Evolutionary conservation across 2,329 filamentous ascomycete genomes (phyloP).

Genomic region (Pleomassaria siparia): DNA sequence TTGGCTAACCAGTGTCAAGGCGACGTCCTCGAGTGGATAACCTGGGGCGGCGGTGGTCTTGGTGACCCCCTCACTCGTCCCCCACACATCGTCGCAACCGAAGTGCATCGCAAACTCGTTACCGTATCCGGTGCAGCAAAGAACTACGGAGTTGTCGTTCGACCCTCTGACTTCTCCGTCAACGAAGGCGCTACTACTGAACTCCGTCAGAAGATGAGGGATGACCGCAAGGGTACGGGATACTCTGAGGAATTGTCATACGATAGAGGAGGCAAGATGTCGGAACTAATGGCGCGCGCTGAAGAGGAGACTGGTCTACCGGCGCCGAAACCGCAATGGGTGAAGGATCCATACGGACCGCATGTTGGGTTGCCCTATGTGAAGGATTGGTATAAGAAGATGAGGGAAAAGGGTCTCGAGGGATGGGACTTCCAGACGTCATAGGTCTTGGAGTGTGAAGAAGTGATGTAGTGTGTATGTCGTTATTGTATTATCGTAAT

Average conservation of each 20-base stretch:
- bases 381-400: conserved; percentile 46
- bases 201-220: conserved; percentile 37
- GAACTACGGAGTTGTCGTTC: conserved; percentile 52
- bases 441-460: not conserved
- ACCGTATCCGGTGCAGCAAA: conserved; percentile 45
- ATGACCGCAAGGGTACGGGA: conserved; percentile 19
- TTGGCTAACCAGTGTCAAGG: conserved; percentile 21
- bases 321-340: conserved; percentile 49
- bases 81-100: conserved; percentile 47
- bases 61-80: conserved; percentile 51
- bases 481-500: too few species aligned
- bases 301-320: conserved; percentile 48
- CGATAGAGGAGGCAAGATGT: conserved; percentile 48
- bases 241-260: conserved; percentile 34
- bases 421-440: conserved; percentile 21
- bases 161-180: conserved; percentile 40
- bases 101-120: conserved; percentile 50
- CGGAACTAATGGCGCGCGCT: conserved; percentile 40
- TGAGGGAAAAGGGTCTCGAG: conserved; percentile 29
- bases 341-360: conserved; percentile 48
- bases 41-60: conserved; percentile 54
- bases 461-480: too few species aligned
- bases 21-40: conserved; percentile 54
- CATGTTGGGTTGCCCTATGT: conserved; percentile 50
- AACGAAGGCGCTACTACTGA: conserved; percentile 38